Evolutionary conservation across 495 filamentous ascomycete species (phyloP).

Genomic region (Tuber brumale): DNA sequence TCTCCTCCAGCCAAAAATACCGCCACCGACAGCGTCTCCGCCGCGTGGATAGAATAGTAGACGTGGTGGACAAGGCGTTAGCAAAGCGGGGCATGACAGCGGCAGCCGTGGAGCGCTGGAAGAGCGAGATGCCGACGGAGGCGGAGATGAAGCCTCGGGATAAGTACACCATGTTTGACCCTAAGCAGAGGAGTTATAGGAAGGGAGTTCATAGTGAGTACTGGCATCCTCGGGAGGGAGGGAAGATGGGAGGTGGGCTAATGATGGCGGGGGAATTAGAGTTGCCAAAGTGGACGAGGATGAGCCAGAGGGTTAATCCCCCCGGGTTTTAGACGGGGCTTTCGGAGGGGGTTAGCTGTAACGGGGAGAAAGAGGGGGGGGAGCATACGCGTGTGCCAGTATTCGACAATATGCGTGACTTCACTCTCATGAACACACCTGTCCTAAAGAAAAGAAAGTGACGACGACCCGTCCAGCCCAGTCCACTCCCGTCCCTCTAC

Average conservation of each 20-base stretch:
- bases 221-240: not conserved
- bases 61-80: slow-evolving; percentile 67
- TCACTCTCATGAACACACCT: not conserved
- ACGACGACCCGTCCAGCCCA: not conserved
- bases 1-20: slow-evolving; percentile 81
- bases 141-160: slow-evolving; percentile 92
- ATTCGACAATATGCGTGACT: not conserved
- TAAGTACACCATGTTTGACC: slow-evolving; percentile 97
- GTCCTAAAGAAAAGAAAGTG: not conserved
- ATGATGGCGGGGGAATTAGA: slow-evolving; percentile 49
- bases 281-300: slow-evolving; percentile 91
- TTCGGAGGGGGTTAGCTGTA: not conserved
- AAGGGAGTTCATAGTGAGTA: slow-evolving; percentile 94
- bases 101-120: slow-evolving; percentile 78
- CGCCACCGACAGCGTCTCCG: slow-evolving; percentile 81
- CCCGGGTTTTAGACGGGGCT: slow-evolving; percentile 67
- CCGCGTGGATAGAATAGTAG: slow-evolving; percentile 75
- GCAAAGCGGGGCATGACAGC: slow-evolving; percentile 60
- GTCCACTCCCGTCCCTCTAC: not conserved
- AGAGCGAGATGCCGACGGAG: slow-evolving; percentile 89
- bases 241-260: slow-evolving; percentile 18
- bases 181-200: slow-evolving; percentile 88
- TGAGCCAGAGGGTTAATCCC: slow-evolving; percentile 86
- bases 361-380: not conserved
- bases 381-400: not conserved